These are phyloP conservation scores for Solanum sitiens DNA, from an alignment of 257 asterid genomes.

Conservation along the genomic window DNA sequence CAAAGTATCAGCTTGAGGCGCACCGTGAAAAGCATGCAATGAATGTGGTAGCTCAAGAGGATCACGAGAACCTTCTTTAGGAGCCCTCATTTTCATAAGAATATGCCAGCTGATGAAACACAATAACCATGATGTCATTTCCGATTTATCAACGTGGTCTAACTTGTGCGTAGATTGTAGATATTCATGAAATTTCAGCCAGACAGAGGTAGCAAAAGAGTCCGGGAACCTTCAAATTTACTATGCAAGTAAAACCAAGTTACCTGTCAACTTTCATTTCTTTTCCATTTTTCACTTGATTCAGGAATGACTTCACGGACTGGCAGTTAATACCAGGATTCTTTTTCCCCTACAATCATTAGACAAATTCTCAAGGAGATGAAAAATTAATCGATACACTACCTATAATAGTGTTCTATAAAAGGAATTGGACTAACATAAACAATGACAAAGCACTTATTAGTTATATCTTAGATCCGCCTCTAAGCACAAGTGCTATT, in stretches of 20 bases:
- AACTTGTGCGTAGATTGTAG: background rate
- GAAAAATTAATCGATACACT: background rate
- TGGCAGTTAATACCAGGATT: constrained; percentile 75
- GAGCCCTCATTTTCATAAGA: constrained; percentile 66
- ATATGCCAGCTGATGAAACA: constrained; percentile 74
- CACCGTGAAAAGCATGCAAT: constrained; percentile 55
- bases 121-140: background rate
- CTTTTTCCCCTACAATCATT: constrained; percentile 62
- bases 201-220: background rate
- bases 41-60: constrained; percentile 85
- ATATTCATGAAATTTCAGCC: background rate
- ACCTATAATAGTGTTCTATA: background rate
- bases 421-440: background rate
- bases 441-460: background rate
- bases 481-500: background rate
- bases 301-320: constrained; percentile 59
- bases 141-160: background rate
- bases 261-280: constrained; percentile 90
- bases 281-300: constrained; percentile 56
- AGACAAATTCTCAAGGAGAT: background rate
- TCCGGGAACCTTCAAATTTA: background rate
- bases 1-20: constrained; percentile 44
- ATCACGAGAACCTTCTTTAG: constrained; percentile 49
- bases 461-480: background rate
- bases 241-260: background rate